Base-by-base conservation (phyloP, 2,329 filamentous ascomycete species). In the Trichophyton simii region DNA sequence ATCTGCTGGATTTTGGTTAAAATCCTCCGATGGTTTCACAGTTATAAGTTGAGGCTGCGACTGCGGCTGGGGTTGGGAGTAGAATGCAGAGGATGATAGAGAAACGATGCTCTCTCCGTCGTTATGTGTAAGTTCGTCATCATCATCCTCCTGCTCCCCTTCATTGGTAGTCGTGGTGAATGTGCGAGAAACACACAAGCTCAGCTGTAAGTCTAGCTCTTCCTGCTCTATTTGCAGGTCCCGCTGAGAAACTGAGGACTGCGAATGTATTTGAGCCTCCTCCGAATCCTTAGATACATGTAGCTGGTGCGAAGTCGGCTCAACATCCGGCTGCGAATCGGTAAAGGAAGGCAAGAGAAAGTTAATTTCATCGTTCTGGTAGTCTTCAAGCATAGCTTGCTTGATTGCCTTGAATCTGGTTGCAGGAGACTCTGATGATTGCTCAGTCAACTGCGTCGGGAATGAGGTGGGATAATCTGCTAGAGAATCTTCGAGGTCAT, bases 61-160 rank as follows among this genome's bases (percentile, higher is more conserved):
- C 34, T 9, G 34, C 8, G 34, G 11, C 34, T 9, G 44, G 59
- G 61, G 50, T 58, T 54, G 61, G 8, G 69, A 69, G 31, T 62
- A 63, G 36, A 72, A 72, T 20, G 66, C 65, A 4, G 71, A 72
- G 9, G 67, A 61, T 13, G 66, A 64, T n/a, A 71, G 54, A n/a
- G 68, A 68, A 11, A 68, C 54, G 0, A 66, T 62, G 46, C 66
- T 71, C 13, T 59, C 38, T 6, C 8, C 25, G 9, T 59, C 57
- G 1, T 44, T 20, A 20, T 13, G n/a, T 3, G 18, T 46, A 28
- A 15, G 2, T 18, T 52, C 46, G 3, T 28, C 18, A 5, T 13
- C 31, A 13, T 58, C n/a, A 1, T 25, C 25, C 3, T 31, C 54
- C 36, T 3, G 31, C 48, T 63, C 31, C n/a, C 63, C 58, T 15